Percentiles rank a stretch among this genome's conserved stretches.
Evolutionary conservation across 345 rosid species (phyloP).

Genomic region (Eucalyptus regnans): DNA sequence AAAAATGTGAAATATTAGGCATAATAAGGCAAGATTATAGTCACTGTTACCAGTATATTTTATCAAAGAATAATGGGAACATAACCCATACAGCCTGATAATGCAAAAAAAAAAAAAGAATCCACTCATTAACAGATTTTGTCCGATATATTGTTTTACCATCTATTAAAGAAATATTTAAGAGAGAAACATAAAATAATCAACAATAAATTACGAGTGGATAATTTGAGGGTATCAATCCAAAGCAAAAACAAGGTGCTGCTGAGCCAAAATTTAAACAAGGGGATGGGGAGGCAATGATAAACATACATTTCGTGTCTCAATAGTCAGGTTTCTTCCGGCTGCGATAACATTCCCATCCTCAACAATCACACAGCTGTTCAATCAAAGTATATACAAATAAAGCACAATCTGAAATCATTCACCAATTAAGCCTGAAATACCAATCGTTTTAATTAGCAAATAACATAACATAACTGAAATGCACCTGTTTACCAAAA

Average conservation of each 20-base stretch:
- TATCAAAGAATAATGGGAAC: not conserved
- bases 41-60: not conserved
- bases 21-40: not conserved
- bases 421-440: not conserved
- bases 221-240: not conserved
- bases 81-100: not conserved
- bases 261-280: not conserved
- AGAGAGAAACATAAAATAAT: not conserved
- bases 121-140: not conserved
- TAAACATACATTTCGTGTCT: not conserved
- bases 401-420: not conserved
- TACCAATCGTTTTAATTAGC: no score
- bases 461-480: no score
- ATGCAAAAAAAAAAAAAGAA: not conserved
- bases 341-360: not conserved
- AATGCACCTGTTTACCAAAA: no score
- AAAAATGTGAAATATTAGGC: not conserved
- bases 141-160: not conserved
- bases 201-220: not conserved
- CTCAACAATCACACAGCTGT: not conserved
- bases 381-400: not conserved
- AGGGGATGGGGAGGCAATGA: not conserved
- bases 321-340: not conserved
- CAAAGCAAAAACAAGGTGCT: rapidly evolving
- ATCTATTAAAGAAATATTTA: not conserved